Evolutionary conservation across 106 monocot genomes (phyloP).

Genomic region (Apostasia ramifera): DNA sequence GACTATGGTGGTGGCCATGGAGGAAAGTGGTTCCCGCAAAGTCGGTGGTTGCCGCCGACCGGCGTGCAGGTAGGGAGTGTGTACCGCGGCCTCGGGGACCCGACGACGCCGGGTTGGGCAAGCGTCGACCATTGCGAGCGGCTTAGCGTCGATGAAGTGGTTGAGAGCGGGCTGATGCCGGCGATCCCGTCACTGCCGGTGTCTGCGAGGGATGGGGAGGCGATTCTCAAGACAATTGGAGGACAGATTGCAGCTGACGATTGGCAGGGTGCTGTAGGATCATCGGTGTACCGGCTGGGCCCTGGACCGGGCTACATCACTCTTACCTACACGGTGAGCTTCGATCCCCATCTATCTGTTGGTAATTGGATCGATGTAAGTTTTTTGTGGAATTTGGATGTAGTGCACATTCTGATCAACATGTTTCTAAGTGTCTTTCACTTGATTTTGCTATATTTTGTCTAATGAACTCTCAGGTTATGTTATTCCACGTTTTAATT

Average conservation of each 20-base stretch:
- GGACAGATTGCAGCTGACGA: constrained; percentile 38
- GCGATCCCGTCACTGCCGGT: constrained; percentile 57
- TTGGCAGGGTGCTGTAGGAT: constrained; percentile 46
- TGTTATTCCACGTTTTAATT: neutral
- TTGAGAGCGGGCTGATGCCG: constrained; percentile 23
- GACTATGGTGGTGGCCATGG: constrained; percentile 42
- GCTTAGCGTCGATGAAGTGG: constrained; percentile 26
- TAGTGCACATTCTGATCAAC: too few species aligned
- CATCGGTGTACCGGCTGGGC: constrained; percentile 27
- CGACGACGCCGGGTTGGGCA: constrained; percentile 74
- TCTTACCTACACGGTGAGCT: constrained; percentile 36
- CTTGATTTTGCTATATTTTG: neutral
- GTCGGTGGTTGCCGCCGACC: constrained; percentile 50
- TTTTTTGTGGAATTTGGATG: neutral
- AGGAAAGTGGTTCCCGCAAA: constrained; percentile 29
- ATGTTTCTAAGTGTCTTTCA: too few species aligned
- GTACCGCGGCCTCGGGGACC: constrained; percentile 52
- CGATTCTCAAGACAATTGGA: constrained; percentile 27
- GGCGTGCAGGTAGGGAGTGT: constrained; percentile 66
- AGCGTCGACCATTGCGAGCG: constrained; percentile 54
- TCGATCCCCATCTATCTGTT: neutral
- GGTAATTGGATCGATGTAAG: neutral
- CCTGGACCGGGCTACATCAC: constrained; percentile 46
- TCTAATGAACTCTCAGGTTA: too few species aligned
- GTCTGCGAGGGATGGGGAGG: constrained; percentile 52